Conservation (phyloP, 108 stramenopile species). For the Schizochytrium sp. region DNA sequence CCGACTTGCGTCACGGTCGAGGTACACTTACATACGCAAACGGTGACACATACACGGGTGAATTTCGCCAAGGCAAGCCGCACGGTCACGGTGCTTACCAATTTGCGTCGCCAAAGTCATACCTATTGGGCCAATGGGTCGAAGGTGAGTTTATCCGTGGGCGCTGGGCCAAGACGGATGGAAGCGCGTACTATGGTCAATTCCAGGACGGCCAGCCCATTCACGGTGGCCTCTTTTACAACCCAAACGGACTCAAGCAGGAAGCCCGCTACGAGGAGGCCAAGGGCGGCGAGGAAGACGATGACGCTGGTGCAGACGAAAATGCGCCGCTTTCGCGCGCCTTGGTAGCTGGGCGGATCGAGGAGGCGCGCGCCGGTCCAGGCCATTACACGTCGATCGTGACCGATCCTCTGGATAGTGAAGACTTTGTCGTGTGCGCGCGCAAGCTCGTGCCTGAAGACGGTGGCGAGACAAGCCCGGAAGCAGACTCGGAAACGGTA, state of each 20-base stretch:
- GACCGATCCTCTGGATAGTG: background rate
- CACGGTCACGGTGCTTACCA: slow-evolving; percentile 6
- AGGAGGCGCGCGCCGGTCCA: background rate
- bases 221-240: background rate
- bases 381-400: background rate
- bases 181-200: background rate
- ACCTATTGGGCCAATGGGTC: background rate
- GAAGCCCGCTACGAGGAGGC: background rate
- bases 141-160: background rate
- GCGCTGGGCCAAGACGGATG: background rate
- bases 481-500: background rate
- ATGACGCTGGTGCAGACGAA: background rate
- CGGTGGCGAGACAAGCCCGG: background rate
- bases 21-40: background rate
- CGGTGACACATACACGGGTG: background rate
- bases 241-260: background rate
- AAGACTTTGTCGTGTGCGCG: background rate
- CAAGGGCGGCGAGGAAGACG: background rate
- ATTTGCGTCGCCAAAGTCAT: background rate
- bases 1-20: background rate
- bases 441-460: background rate
- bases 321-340: background rate
- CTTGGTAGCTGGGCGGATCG: background rate
- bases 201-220: background rate
- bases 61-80: background rate